A percentile compares a stretch with the other conserved stretches of the same genome.
phyloP scores from a whole-genome alignment of 2,329 filamentous ascomycete species.

The Hypoxylon sp. region DNA sequence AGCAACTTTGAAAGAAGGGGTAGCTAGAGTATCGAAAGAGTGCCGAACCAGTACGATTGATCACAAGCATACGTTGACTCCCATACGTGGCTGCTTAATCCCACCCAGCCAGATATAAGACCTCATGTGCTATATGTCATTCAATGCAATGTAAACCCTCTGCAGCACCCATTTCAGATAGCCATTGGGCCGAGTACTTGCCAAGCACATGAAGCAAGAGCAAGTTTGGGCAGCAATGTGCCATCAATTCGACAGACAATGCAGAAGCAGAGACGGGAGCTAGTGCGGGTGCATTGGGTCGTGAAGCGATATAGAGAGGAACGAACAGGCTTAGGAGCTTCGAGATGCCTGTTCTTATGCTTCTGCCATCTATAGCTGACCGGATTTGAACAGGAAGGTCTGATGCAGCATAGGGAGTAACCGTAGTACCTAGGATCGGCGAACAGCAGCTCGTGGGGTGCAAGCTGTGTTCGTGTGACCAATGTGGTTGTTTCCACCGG shows the following conservation, averaged over 20 bases:
- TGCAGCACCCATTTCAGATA: conserved; percentile 37
- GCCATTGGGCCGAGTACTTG: conserved; percentile 40
- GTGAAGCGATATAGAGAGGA: conserved; percentile 26
- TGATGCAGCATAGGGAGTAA: conserved; percentile 42
- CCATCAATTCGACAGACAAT: conserved; percentile 37
- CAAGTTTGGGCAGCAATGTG: conserved; percentile 42
- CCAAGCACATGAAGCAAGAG: conserved; percentile 38
- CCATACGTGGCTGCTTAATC: conserved; percentile 47
- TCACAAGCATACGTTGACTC: conserved; percentile 40
- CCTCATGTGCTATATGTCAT: conserved; percentile 44
- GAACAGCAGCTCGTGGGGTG: conserved; percentile 49
- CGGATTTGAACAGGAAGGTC: conserved; percentile 40
- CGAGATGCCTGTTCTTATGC: conserved; percentile 39
- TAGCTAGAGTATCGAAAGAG: conserved; percentile 39
- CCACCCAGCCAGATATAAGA: conserved; percentile 48
- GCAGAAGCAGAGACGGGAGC: conserved; percentile 40
- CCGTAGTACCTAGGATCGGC: conserved; percentile 48
- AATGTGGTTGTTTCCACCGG: conserved; percentile 49
- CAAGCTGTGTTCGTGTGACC: conserved; percentile 46
- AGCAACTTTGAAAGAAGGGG: conserved; percentile 36
- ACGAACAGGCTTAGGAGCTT: conserved; percentile 35
- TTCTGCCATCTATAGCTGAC: conserved; percentile 40
- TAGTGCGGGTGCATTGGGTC: conserved; percentile 40
- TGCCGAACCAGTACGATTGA: conserved; percentile 38
- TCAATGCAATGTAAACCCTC: conserved; percentile 42